phyloP scores from a whole-genome alignment of 768 basidiomycete genomes.

The Macrolepiota albuminosa region DNA sequence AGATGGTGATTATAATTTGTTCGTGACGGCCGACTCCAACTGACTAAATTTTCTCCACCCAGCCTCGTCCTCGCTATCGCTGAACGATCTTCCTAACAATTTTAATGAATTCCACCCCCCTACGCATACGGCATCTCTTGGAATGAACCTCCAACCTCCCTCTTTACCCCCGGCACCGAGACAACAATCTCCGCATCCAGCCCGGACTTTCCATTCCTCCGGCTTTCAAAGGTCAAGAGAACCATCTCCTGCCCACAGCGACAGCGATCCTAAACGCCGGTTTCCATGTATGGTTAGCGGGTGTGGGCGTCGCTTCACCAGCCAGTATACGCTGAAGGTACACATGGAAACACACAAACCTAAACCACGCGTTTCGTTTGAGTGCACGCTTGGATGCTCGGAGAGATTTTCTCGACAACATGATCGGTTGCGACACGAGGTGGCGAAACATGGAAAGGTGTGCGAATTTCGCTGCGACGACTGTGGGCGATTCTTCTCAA shows the following conservation, averaged over 20 bases:
- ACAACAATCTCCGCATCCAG: constrained; percentile 10
- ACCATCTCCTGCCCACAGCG: constrained; percentile 26
- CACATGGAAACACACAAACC: constrained; percentile 54
- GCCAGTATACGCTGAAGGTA: constrained; percentile 49
- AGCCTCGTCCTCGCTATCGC: constrained; percentile 27
- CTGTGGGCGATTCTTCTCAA: constrained; percentile 51
- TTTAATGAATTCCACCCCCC: constrained; percentile 29
- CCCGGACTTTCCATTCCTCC: constrained; percentile 5
- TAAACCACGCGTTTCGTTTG: constrained; percentile 42
- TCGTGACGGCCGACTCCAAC: neutral
- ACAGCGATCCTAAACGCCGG: constrained; percentile 34
- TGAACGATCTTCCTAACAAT: constrained; percentile 26
- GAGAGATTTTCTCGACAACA: constrained; percentile 55
- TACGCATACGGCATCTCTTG: constrained; percentile 19
- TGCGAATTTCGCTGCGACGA: constrained; percentile 50
- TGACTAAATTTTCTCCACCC: constrained; percentile 7
- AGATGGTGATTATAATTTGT: constrained; percentile 21
- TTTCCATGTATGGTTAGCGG: constrained; percentile 44
- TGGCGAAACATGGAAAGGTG: constrained; percentile 51
- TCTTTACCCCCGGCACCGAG: constrained; percentile 10
- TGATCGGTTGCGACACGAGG: constrained; percentile 53
- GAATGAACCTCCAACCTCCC: constrained; percentile 10
- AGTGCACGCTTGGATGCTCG: constrained; percentile 49
- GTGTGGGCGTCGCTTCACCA: constrained; percentile 46
- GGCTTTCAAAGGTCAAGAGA: constrained; percentile 23